Evolutionary conservation across 1,284 basidiomycete genomes (phyloP).

Genomic region (Rhodotorula sp.): DNA sequence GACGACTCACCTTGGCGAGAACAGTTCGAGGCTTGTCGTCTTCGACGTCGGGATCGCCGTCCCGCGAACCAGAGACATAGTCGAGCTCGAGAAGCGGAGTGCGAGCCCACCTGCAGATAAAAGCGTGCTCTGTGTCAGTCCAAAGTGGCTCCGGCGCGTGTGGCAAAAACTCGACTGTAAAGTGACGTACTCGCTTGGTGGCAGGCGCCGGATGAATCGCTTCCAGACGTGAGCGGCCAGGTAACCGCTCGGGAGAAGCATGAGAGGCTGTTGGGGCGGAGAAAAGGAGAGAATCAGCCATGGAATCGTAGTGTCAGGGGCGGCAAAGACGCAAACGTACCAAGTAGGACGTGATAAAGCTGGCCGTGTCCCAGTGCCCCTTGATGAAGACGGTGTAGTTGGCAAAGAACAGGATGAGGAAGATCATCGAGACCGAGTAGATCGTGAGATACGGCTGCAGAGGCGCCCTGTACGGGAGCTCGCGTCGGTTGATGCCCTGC

Average conservation of each 20-base stretch:
- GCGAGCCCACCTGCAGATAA: constrained; percentile 46
- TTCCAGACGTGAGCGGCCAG: constrained; percentile 51
- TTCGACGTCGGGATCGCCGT: constrained; percentile 6
- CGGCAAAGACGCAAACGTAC: not conserved
- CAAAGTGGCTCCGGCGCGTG: no score
- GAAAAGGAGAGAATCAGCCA: no score
- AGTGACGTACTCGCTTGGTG: not conserved
- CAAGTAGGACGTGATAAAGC: constrained; percentile 10
- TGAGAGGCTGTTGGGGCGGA: constrained; percentile 63
- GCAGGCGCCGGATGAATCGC: constrained; percentile 42
- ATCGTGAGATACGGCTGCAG: constrained; percentile 48
- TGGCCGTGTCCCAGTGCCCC: constrained; percentile 10
- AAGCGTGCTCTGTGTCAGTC: not conserved
- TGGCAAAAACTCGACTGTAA: not conserved
- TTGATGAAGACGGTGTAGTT: constrained; percentile 31
- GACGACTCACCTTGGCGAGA: constrained; percentile 8
- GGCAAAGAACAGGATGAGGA: constrained; percentile 27
- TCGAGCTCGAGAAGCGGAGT: constrained; percentile 67
- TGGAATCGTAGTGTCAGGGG: no score
- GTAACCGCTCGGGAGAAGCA: constrained; percentile 72
- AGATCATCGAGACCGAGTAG: constrained; percentile 22
- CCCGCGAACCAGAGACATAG: constrained; percentile 52
- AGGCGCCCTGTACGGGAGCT: constrained; percentile 56
- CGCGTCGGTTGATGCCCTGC: constrained; percentile 60
- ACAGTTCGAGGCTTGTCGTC: not conserved